Evolutionary conservation across 495 filamentous ascomycete species (phyloP).

Genomic region (Astrothelium macrocarpum): DNA sequence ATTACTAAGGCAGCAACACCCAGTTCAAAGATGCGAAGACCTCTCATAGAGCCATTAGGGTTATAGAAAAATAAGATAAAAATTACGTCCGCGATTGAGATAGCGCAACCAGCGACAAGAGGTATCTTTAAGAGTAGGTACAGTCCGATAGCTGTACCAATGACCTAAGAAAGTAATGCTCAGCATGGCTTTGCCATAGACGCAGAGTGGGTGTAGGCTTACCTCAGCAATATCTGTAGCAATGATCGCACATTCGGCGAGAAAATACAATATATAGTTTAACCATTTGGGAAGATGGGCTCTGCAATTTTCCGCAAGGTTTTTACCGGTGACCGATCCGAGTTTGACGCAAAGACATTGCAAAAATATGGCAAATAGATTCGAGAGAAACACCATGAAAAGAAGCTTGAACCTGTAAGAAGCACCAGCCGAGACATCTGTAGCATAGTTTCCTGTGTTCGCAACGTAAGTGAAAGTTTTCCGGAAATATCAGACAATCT

Average conservation of each 20-base stretch:
- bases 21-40: conserved; percentile 67
- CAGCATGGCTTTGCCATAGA: background rate
- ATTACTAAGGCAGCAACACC: conserved; percentile 73
- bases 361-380: conserved; percentile 74
- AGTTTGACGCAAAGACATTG: conserved; percentile 77
- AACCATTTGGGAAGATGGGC: conserved; percentile 69
- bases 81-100: conserved; percentile 77
- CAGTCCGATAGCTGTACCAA: conserved; percentile 84
- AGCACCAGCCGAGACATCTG: conserved; percentile 58
- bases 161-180: conserved; percentile 38
- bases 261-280: conserved; percentile 60
- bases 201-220: conserved; percentile 24
- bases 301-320: conserved; percentile 69
- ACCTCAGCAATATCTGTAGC: conserved; percentile 82
- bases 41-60: conserved; percentile 50
- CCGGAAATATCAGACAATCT: background rate
- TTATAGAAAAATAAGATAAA: conserved; percentile 77
- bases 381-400: conserved; percentile 74
- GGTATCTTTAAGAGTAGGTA: conserved; percentile 75
- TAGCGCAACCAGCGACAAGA: conserved; percentile 75
- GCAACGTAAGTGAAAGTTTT: background rate
- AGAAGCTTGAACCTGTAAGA: conserved; percentile 47
- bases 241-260: conserved; percentile 73
- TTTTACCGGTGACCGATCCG: conserved; percentile 74
- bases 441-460: conserved; percentile 55